Evolutionary conservation across 192 early-diverging fungal species (phyloP).

Genomic region (Mortierella antarctica): DNA sequence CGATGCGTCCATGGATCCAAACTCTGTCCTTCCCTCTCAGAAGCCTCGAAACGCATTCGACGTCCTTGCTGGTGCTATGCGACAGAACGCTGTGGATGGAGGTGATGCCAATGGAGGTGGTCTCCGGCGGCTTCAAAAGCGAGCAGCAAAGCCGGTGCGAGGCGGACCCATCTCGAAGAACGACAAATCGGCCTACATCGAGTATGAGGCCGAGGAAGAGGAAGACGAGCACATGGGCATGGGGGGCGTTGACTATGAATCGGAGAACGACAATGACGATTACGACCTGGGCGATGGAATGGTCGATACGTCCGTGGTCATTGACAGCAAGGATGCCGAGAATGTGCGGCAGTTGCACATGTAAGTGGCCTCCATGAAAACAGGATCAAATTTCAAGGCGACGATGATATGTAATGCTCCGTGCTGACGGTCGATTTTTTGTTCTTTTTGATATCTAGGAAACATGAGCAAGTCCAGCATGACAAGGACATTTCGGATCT

Average conservation of each 20-base stretch:
- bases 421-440: neutral
- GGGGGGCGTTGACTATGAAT: slow-evolving; percentile 52
- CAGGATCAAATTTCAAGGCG: neutral
- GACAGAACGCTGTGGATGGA: neutral
- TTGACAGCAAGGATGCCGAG: slow-evolving; percentile 28
- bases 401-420: too few species aligned
- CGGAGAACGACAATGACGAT: slow-evolving; percentile 45
- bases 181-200: slow-evolving; percentile 42
- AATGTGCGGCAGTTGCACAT: slow-evolving; percentile 41
- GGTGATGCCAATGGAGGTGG: neutral
- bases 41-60: slow-evolving; percentile 25
- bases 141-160: slow-evolving; percentile 19
- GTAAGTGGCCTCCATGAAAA: slow-evolving; percentile 13
- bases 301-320: slow-evolving; percentile 16
- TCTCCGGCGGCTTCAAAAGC: slow-evolving; percentile 13
- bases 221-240: slow-evolving; percentile 52
- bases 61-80: slow-evolving; percentile 2
- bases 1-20: too few species aligned
- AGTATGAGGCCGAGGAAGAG: slow-evolving; percentile 55
- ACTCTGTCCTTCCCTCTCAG: too few species aligned
- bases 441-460: slow-evolving; percentile 5
- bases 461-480: slow-evolving; percentile 43
- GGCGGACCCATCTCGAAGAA: slow-evolving; percentile 7
- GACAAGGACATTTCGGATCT: slow-evolving; percentile 44
- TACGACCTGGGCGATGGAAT: slow-evolving; percentile 45